phyloP scores from a whole-genome alignment of 495 filamentous ascomycete genomes.

The Platismatia glauca region DNA sequence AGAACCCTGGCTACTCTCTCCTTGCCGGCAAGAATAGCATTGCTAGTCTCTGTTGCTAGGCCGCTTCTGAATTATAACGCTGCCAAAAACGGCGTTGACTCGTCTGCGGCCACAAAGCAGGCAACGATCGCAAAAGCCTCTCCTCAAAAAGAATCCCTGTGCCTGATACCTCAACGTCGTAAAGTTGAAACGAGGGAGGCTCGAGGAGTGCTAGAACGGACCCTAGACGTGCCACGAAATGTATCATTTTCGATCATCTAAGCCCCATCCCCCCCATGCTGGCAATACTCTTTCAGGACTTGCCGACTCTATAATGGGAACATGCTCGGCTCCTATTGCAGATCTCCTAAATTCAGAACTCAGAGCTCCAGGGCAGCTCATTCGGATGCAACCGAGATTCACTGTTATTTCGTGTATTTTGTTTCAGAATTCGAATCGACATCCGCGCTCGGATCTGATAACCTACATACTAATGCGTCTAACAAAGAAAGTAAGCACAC shows the following conservation, averaged over 20 bases:
- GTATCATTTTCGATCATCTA: background rate
- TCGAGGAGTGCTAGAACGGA: background rate
- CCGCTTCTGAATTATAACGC: background rate
- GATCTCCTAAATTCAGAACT: background rate
- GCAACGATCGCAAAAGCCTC: background rate
- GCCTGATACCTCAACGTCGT: background rate
- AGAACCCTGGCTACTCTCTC: background rate
- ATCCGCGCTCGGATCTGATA: background rate
- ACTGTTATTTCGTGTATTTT: background rate
- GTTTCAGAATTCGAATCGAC: background rate
- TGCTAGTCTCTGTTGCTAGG: background rate
- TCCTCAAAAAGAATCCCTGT: background rate
- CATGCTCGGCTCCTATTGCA: background rate
- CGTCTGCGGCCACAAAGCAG: background rate
- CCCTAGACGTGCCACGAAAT: background rate
- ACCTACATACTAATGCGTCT: background rate
- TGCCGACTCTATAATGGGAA: background rate
- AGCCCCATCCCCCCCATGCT: background rate
- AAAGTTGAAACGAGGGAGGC: too few species aligned
- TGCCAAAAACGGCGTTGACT: background rate
- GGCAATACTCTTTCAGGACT: background rate
- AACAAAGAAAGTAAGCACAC: background rate
- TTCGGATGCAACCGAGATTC: background rate
- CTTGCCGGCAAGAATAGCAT: background rate
- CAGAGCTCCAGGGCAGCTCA: background rate